Evolutionary conservation across 2,329 filamentous ascomycete genomes (phyloP).

Genomic region (Neobulgaria alba): DNA sequence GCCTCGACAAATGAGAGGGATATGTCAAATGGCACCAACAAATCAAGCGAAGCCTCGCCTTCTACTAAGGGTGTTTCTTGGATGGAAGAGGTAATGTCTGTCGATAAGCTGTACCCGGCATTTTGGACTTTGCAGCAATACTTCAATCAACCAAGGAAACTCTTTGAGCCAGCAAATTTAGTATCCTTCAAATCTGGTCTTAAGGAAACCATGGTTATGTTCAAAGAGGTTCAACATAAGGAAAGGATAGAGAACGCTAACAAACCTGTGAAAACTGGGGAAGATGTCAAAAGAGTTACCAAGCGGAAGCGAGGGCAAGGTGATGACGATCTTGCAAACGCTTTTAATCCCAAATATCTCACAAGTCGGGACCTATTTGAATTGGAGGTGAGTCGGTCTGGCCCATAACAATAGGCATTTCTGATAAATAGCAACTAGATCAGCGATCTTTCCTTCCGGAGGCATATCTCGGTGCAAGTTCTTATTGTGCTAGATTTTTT

Average conservation of each 20-base stretch:
- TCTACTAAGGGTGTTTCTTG: constrained; percentile 34
- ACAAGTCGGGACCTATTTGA: constrained; percentile 97
- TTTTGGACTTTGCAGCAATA: constrained; percentile 92
- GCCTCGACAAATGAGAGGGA: constrained; percentile 9
- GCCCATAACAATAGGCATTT: no score
- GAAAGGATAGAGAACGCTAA: constrained; percentile 42
- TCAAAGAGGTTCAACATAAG: constrained; percentile 55
- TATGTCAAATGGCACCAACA: constrained; percentile 14
- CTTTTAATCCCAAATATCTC: constrained; percentile 95
- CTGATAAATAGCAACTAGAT: no score
- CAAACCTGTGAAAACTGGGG: constrained; percentile 42
- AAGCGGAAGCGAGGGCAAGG: constrained; percentile 63
- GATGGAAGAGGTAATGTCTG: constrained; percentile 48
- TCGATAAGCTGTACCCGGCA: constrained; percentile 72
- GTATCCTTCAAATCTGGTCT: constrained; percentile 53
- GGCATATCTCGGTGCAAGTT: constrained; percentile 90
- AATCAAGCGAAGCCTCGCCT: constrained; percentile 26
- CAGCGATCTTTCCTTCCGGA: constrained; percentile 85
- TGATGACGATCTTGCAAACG: constrained; percentile 56
- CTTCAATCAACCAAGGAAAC: constrained; percentile 79
- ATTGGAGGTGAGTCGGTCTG: constrained; percentile 63
- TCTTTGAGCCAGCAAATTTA: constrained; percentile 68
- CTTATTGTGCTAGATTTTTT: constrained; percentile 93
- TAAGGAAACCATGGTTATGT: constrained; percentile 59
- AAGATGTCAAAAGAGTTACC: constrained; percentile 53